Conservation (phyloP, 83 land plant species). For the Picea abies region DNA sequence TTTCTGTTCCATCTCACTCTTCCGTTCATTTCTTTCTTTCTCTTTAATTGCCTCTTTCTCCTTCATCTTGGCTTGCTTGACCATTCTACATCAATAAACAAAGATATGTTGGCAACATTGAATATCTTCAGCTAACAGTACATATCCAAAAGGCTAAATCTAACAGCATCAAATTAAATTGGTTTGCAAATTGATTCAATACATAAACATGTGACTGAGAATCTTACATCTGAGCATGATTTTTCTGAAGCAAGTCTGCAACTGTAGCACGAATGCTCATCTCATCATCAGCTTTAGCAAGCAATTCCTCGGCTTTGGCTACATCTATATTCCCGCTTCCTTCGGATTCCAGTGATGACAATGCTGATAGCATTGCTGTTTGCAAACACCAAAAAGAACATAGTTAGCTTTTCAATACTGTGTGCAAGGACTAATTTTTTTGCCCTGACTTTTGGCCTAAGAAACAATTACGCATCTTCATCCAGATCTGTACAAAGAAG, state of each 20-base stretch:
- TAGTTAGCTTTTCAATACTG: neutral
- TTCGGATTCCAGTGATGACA: conserved; percentile 28
- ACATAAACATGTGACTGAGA: neutral
- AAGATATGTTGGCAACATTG: neutral
- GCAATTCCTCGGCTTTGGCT: conserved; percentile 52
- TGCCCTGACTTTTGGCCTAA: too few species aligned
- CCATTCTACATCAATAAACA: conserved; percentile 32
- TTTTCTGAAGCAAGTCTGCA: conserved; percentile 45
- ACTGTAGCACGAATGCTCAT: conserved; percentile 40
- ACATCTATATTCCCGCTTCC: conserved; percentile 20
- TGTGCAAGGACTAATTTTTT: too few species aligned
- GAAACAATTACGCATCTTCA: too few species aligned
- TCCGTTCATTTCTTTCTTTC: conserved; percentile 43
- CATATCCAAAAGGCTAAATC: neutral
- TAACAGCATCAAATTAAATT: neutral
- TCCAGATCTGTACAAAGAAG: too few species aligned
- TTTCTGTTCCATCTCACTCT: conserved; percentile 64
- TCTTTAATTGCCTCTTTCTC: conserved; percentile 61
- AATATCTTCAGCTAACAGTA: neutral
- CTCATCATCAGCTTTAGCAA: conserved; percentile 43
- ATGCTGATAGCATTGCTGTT: conserved; percentile 49
- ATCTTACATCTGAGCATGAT: conserved; percentile 50
- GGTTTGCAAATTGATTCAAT: neutral
- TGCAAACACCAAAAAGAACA: neutral
- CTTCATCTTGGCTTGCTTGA: conserved; percentile 56